Conservation (phyloP, 202 grass and related monocot species). For the Elaeis oleifera region DNA sequence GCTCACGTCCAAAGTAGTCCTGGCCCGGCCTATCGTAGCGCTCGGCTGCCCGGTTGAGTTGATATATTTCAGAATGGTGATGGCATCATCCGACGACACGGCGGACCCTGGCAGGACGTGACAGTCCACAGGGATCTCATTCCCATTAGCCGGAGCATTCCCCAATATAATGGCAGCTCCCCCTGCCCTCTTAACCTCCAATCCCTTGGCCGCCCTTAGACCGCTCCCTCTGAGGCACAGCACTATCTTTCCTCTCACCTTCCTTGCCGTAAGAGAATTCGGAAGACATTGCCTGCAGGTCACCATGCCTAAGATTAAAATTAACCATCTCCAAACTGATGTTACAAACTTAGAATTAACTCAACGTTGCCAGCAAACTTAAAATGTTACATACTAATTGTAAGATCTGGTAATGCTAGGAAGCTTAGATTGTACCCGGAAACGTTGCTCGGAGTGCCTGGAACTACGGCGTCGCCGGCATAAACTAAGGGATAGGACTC, state of each 20-base stretch:
- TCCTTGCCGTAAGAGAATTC: slow-evolving; percentile 42
- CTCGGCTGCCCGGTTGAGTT: slow-evolving; percentile 36
- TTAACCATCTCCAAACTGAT: no score
- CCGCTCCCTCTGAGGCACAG: slow-evolving; percentile 65
- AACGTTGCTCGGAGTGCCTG: slow-evolving; percentile 48
- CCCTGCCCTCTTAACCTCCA: slow-evolving; percentile 79
- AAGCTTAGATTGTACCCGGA: slow-evolving; percentile 36
- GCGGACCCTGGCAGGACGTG: slow-evolving; percentile 74
- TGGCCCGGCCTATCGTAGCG: slow-evolving; percentile 30
- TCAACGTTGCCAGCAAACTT: no score
- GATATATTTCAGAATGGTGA: slow-evolving; percentile 52
- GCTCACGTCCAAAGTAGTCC: slow-evolving; percentile 46
- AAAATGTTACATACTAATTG: no score
- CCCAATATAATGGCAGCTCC: slow-evolving; percentile 75
- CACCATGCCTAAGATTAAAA: background rate
- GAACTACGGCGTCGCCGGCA: slow-evolving; percentile 51
- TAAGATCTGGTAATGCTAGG: no score
- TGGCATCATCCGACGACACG: slow-evolving; percentile 37
- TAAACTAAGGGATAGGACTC: slow-evolving; percentile 56
- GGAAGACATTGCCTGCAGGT: slow-evolving; percentile 68
- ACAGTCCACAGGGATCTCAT: slow-evolving; percentile 75
- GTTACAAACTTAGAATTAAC: no score
- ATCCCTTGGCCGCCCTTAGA: slow-evolving; percentile 58
- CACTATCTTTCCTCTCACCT: slow-evolving; percentile 80
- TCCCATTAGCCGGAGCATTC: slow-evolving; percentile 43